These are phyloP conservation scores for Hyphopichia pseudoburtonii DNA, from an alignment of 1,139 yeast genomes.

Conservation along the genomic window DNA sequence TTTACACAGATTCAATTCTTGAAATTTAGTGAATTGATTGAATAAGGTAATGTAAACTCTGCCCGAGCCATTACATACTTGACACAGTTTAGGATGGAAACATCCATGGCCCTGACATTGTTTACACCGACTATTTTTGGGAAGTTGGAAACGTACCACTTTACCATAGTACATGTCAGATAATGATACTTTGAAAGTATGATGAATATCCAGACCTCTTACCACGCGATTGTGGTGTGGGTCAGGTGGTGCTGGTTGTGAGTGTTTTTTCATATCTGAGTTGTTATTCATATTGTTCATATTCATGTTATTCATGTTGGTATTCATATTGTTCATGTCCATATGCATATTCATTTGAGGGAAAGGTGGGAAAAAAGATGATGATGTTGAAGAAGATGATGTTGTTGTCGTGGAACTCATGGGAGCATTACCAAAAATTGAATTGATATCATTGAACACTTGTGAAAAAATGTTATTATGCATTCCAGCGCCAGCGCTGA, in stretches of 20 bases:
- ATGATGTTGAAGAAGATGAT: constrained; percentile 1
- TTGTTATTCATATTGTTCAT: constrained; percentile 7
- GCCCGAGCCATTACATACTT: constrained; percentile 41
- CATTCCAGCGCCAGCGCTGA: constrained; percentile 20
- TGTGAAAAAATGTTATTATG: constrained; percentile 36
- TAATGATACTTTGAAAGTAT: constrained; percentile 36
- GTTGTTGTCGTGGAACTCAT: constrained; percentile 9
- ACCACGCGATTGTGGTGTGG: constrained; percentile 9
- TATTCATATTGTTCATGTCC: too few species aligned
- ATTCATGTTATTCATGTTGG: constrained; percentile 11
- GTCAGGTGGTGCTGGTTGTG: constrained; percentile 20
- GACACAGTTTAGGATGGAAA: constrained; percentile 31
- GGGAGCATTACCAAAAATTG: constrained; percentile 25
- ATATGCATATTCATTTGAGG: constrained; percentile 8
- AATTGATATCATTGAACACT: constrained; percentile 38
- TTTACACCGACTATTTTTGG: constrained; percentile 35
- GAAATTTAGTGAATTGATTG: constrained; percentile 34
- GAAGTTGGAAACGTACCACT: constrained; percentile 39
- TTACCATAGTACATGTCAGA: constrained; percentile 42
- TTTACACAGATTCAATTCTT: constrained; percentile 35
- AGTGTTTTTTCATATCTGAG: constrained; percentile 18
- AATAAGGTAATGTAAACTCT: constrained; percentile 29
- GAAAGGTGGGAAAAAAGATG: constrained; percentile 6
- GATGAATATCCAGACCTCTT: constrained; percentile 42
- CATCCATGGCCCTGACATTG: constrained; percentile 42